Base-by-base conservation (phyloP, 352 stramenopile species). In the Globisporangium apiculatum region DNA sequence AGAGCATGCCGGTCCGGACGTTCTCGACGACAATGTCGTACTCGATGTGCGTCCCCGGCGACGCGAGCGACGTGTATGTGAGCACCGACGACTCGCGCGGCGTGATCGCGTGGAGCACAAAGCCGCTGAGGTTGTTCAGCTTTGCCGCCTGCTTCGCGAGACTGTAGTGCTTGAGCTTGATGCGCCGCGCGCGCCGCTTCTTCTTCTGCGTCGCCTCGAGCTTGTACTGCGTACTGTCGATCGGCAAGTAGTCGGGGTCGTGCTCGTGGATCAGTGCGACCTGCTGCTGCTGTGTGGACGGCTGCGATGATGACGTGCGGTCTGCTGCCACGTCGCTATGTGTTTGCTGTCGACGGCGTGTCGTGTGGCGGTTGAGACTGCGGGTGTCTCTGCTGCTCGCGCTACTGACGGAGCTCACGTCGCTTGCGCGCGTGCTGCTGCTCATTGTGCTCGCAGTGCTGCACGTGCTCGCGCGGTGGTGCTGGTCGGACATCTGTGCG, bases 21-120 rank as follows among this genome's bases (percentile, higher is more conserved):
- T 86, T 76, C 60, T 80, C 69, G 12, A 86, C 66, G 40, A 82
- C 65, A n/a, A 87, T 60, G 35, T 83, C 69, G 67, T 91, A 91
- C 55, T 89, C 75, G 1, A 69, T 88, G 69, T 83, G 68, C 15
- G 72, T 83, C 1, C 71, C 70, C 0, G 71, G 70, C 15, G 66
- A 66, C 42, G 63, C 57, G 14, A 76, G 52, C 24, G 74, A 84
- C 63, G 72, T 76, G 66, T 82, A 80, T 48, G 72, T 65, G 49
- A 77, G 56, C 38, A 77, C 71, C 10, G 63, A 72, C 17, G 72
- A 78, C 51, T 89, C 79, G 24, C 73, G 68, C 0, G 79, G 76
- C 52, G 75, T 79, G 53, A 87, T 74, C 35, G 79, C 78, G 69
- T 86, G 76, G 41, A 89, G 64, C 48, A 83, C 52, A 58, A 87